phyloP scores from a whole-genome alignment of 345 rosid genomes.

The Eutrema yunnanense region DNA sequence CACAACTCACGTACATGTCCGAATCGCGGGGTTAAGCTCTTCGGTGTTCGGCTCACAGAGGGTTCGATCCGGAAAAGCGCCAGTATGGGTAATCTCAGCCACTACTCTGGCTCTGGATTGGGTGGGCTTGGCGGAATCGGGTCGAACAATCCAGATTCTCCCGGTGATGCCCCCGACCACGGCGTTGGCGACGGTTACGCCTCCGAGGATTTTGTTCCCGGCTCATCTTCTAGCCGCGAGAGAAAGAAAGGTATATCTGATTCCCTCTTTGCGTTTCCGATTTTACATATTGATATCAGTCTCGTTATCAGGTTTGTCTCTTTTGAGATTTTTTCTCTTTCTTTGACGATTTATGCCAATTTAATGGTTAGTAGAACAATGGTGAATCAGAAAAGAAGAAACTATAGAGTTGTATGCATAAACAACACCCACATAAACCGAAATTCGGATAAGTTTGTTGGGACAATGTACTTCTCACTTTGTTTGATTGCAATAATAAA shows the following conservation, averaged over 20 bases:
- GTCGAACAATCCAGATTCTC: conserved; percentile 44
- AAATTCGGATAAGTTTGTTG: neutral
- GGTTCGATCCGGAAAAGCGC: conserved; percentile 87
- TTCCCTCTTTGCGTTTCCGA: neutral
- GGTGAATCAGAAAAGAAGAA: neutral
- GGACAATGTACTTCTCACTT: neutral
- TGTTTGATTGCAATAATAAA: neutral
- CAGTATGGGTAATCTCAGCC: conserved; percentile 77
- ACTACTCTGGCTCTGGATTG: conserved; percentile 43
- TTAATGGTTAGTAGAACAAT: neutral
- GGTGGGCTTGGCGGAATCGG: conserved; percentile 26
- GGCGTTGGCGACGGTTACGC: conserved; percentile 65
- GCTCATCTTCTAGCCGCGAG: conserved; percentile 29
- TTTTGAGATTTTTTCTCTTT: neutral
- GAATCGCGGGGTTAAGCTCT: conserved; percentile 79
- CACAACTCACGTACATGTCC: conserved; percentile 96
- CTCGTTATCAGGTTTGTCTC: neutral
- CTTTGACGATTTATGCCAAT: neutral
- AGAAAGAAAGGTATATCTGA: conserved; percentile 13
- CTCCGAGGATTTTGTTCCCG: conserved; percentile 86
- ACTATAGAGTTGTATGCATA: neutral
- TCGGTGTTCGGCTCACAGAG: conserved; percentile 86
- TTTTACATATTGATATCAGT: neutral
- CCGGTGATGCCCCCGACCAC: conserved; percentile 55
- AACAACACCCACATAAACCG: neutral